Evolutionary conservation across 2,329 filamentous ascomycete genomes (phyloP).

Genomic region (Rosellinia necatrix): DNA sequence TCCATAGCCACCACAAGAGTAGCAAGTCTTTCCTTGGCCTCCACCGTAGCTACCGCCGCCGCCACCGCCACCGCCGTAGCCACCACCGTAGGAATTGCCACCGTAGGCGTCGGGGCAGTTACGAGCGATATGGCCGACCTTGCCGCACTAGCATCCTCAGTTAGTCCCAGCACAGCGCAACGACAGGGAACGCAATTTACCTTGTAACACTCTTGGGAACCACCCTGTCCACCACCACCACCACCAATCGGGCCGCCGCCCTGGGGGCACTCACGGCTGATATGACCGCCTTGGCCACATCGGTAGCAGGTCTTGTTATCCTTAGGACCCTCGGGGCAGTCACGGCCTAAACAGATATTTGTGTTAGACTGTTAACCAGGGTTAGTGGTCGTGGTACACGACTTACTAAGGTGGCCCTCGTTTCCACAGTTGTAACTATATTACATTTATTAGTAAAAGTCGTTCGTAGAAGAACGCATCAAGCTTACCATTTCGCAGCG

Average conservation of each 20-base stretch:
- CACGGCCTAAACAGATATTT: conserved; percentile 66
- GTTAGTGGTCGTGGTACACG: conserved; percentile 27
- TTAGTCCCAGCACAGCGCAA: background rate
- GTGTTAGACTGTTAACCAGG: conserved; percentile 25
- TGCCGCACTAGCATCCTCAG: conserved; percentile 69
- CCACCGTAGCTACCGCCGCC: conserved; percentile 53
- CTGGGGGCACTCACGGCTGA: conserved; percentile 82
- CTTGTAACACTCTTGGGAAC: conserved; percentile 86
- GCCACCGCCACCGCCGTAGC: conserved; percentile 51
- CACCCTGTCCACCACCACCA: conserved; percentile 47
- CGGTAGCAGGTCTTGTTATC: conserved; percentile 80
- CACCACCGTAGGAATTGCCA: conserved; percentile 52
- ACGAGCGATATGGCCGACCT: conserved; percentile 93
- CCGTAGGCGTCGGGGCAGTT: conserved; percentile 75
- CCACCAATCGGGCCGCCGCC: conserved; percentile 52
- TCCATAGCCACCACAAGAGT: conserved; percentile 95
- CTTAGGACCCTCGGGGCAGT: conserved; percentile 88
- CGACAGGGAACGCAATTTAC: conserved; percentile 39
- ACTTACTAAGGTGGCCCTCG: conserved; percentile 78
- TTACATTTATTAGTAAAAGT: conserved; percentile 32
- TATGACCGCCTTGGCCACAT: conserved; percentile 83
- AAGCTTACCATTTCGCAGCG: conserved; percentile 76
- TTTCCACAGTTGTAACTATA: conserved; percentile 49
- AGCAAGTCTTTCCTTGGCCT: conserved; percentile 79
- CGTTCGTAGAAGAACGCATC: background rate